Base-by-base conservation (phyloP, 257 asterid genomes). In the Phtheirospermum japonicum region DNA sequence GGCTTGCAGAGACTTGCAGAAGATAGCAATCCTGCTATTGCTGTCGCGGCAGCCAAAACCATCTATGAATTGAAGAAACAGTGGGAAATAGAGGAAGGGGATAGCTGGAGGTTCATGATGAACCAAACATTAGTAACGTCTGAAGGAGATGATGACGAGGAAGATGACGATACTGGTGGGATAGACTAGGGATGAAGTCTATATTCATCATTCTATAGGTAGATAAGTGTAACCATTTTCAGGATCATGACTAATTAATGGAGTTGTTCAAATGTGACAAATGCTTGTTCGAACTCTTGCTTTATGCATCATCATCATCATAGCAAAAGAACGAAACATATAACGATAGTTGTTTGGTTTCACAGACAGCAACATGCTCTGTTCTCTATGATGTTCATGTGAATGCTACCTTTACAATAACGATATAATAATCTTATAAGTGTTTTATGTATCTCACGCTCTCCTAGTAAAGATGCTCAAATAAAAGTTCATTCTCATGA, bases 11-110 rank as follows among this genome's bases (percentile, higher is more conserved):
- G 98, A 79, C 85, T 91, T 61, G 86, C 95, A 4, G 81, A 88
- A 66, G 98, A 91, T 53, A 84, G 79, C 75, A 88, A 91, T 69
- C 98, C 95, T 7, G 81, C 95, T 19, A 91, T 91, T 56, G 92
- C 98, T 30, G 94, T 84, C 26, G 96, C 98, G 2, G 98, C 98
- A 40, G 66, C 90, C 8, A 88, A 75, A 59, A 86, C 98, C 52
- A 86, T 91, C 17, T 45, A 67, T 18, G 95, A 91, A 69, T 64
- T 91, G 82, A 88, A 84, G 86, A 88, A 67, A 50, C 98, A 91
- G 69, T 88, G 98, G 98, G 88, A 91, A 65, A 91, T 86, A 18
- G 90, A 83, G 68, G 96, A 88, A 75, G 96, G 92, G n/a, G 98
- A 88, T 54, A 83, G 82, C 77, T 91, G 94, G 96, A 82, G 90